phyloP scores from a whole-genome alignment of 495 filamentous ascomycete genomes.

The Trichoderma gamsii region DNA sequence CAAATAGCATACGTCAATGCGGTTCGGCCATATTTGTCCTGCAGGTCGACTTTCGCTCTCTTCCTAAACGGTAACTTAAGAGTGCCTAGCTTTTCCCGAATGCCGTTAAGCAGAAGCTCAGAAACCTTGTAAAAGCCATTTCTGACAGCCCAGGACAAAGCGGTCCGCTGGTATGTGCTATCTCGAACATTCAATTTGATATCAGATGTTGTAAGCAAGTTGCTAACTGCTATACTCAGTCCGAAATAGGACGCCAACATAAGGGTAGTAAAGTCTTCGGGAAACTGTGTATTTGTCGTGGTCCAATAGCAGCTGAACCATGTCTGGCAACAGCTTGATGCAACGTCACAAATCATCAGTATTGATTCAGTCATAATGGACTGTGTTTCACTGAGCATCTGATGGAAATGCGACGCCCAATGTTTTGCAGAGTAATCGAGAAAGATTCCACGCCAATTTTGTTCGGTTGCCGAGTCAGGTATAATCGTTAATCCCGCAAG shows the following conservation, averaged over 20 bases:
- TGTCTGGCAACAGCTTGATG: neutral
- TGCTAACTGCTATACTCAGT: neutral
- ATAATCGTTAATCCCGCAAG: neutral
- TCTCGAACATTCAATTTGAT: neutral
- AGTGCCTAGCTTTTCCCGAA: neutral
- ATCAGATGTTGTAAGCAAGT: neutral
- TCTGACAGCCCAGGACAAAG: constrained; percentile 26
- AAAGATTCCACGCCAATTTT: constrained; percentile 20
- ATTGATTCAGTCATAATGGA: neutral
- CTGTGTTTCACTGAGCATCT: neutral
- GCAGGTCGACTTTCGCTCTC: neutral
- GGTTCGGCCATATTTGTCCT: neutral
- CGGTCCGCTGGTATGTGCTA: constrained; percentile 20
- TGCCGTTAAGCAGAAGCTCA: constrained; percentile 20
- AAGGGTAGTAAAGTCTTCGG: neutral
- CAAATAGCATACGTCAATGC: neutral
- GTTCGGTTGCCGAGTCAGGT: neutral
- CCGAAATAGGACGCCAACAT: constrained; percentile 11
- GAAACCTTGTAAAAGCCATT: constrained; percentile 24
- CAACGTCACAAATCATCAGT: constrained; percentile 4
- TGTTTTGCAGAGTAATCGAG: constrained; percentile 30
- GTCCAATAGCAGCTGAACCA: neutral
- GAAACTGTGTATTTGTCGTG: neutral
- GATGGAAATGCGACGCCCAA: constrained; percentile 29
- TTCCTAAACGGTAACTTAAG: neutral